A percentile compares a stretch with the other conserved stretches of the same genome.
phyloP scores from a whole-genome alignment of 192 early-diverging fungal species.

The Backusella circina region DNA sequence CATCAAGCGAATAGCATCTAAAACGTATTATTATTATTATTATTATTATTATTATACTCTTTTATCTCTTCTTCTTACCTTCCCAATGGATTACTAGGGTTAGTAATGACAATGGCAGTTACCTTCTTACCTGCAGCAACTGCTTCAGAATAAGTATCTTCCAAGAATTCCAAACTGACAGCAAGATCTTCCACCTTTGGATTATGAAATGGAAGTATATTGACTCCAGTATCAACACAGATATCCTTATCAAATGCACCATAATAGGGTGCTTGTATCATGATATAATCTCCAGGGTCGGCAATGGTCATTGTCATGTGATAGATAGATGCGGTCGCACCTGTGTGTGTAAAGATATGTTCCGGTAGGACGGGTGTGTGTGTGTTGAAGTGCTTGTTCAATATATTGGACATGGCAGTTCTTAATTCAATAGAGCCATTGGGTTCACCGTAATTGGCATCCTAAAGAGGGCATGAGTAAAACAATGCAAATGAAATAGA shows the following conservation, averaged over 20 bases:
- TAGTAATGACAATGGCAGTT: slow-evolving; percentile 62
- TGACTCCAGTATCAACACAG: slow-evolving; percentile 44
- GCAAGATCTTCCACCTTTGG: slow-evolving; percentile 36
- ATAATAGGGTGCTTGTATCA: slow-evolving; percentile 77
- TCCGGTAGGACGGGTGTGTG: slow-evolving; percentile 35
- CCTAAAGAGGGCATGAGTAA: slow-evolving; percentile 17
- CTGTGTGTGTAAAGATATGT: slow-evolving; percentile 62
- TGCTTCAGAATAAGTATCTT: slow-evolving; percentile 46
- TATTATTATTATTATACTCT: no score
- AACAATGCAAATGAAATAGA: background rate
- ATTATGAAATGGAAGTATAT: slow-evolving; percentile 47
- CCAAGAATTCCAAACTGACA: slow-evolving; percentile 36
- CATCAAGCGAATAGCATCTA: slow-evolving; percentile 47
- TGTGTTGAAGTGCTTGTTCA: slow-evolving; percentile 65
- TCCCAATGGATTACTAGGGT: slow-evolving; percentile 75
- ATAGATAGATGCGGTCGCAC: slow-evolving; percentile 63
- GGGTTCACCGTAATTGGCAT: slow-evolving; percentile 42
- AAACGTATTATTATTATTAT: background rate
- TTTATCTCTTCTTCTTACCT: slow-evolving; percentile 24
- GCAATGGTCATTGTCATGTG: slow-evolving; percentile 59
- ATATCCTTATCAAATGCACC: slow-evolving; percentile 70
- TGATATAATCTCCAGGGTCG: slow-evolving; percentile 68
- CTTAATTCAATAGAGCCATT: slow-evolving; percentile 59
- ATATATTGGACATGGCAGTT: slow-evolving; percentile 49
- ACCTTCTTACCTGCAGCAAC: slow-evolving; percentile 41